Percentiles rank a stretch among this genome's conserved stretches.
phyloP scores from a whole-genome alignment of 129 eudicot species.

The Sambucus nigra region DNA sequence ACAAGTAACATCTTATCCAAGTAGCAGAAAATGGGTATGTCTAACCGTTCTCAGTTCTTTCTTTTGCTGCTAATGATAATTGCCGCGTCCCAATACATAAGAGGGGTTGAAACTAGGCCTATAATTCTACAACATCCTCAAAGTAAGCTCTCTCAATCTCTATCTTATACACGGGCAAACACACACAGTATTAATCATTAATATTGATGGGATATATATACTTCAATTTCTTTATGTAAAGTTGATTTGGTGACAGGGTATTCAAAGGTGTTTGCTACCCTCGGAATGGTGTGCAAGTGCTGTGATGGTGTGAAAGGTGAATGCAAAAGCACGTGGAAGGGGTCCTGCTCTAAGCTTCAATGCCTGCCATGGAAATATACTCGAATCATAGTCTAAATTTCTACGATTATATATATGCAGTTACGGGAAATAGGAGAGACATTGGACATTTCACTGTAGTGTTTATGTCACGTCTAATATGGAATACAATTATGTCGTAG shows the following conservation, averaged over 20 bases:
- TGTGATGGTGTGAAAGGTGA: slow-evolving; percentile 14
- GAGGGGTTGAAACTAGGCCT: slow-evolving; percentile 1
- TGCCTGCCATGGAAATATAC: slow-evolving; percentile 19
- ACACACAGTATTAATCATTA: neutral
- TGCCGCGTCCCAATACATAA: slow-evolving; percentile 1
- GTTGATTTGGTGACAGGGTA: slow-evolving; percentile 4
- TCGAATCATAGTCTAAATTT: too few species aligned
- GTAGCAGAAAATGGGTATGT: slow-evolving; percentile 2
- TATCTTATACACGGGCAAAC: neutral
- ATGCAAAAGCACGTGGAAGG: slow-evolving; percentile 17
- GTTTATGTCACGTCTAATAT: too few species aligned
- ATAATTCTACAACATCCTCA: neutral
- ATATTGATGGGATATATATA: neutral
- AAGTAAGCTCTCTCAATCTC: slow-evolving; percentile 1
- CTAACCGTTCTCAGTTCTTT: neutral
- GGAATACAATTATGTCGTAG: too few species aligned
- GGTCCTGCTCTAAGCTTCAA: slow-evolving; percentile 15
- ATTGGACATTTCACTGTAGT: too few species aligned
- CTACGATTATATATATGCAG: too few species aligned
- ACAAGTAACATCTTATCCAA: too few species aligned
- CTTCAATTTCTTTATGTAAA: too few species aligned
- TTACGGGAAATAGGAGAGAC: too few species aligned
- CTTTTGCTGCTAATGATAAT: neutral
- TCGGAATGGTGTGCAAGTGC: slow-evolving; percentile 18
- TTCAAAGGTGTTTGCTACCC: slow-evolving; percentile 9